phyloP scores from a whole-genome alignment of 2,329 filamentous ascomycete genomes.

The Eurotiales sp. region DNA sequence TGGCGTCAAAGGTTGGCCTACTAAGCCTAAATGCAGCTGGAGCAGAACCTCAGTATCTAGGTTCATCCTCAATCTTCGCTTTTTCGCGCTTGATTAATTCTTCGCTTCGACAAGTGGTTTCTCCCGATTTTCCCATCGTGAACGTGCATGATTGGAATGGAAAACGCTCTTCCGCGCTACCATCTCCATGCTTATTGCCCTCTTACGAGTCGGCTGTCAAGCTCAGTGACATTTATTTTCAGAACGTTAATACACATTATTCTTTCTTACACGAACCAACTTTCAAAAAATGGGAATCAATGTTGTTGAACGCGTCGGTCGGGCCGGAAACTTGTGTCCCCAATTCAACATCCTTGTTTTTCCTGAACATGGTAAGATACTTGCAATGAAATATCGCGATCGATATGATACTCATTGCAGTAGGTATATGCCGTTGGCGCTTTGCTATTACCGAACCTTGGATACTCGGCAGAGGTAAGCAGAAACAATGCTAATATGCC shows the following conservation, averaged over 20 bases:
- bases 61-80: conserved; percentile 26
- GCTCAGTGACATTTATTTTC: conserved; percentile 29
- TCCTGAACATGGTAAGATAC: conserved; percentile 21
- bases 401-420: not conserved
- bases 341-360: conserved; percentile 17
- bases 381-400: not conserved
- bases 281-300: conserved; percentile 23
- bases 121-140: not conserved
- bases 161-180: not conserved
- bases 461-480: conserved; percentile 17
- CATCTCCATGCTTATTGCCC: conserved; percentile 15
- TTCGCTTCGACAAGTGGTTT: conserved; percentile 8
- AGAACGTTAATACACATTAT: conserved; percentile 37
- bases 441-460: conserved; percentile 17
- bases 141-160: not conserved
- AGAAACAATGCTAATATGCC: not conserved
- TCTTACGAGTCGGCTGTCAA: conserved; percentile 13
- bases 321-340: not conserved
- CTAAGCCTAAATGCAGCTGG: conserved; percentile 1
- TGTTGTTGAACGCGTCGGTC: not conserved
- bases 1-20: conserved; percentile 1
- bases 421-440: conserved; percentile 25
- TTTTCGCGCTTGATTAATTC: conserved; percentile 24
- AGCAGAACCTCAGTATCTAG: conserved; percentile 26
- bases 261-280: conserved; percentile 37